Evolutionary conservation across 257 asterid species (phyloP), one percentile per base, ranked within the genome.

Genomic region (Solanum chmielewskii): DNA sequence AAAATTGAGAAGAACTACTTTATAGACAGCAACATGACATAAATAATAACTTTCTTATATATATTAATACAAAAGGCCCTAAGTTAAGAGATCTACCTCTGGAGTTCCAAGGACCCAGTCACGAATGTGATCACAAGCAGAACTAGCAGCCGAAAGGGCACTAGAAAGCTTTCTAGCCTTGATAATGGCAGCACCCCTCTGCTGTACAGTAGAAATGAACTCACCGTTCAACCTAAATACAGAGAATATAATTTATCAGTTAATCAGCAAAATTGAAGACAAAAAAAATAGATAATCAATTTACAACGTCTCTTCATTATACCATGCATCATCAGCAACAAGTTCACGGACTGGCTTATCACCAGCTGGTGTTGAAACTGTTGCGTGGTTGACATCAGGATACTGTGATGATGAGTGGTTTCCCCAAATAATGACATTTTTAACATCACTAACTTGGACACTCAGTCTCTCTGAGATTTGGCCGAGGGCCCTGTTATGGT

Each of bases 31-130:
- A 47, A 47, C 20, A 1, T 18, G 44, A 68, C 4, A 80, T 20
- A 47, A 15, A 76, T 16, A 62, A 56, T 45, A 20, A 21, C 52
- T 25, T 31, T 13, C 3, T n/a, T 31, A 18, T 12, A 18, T 12
- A 18, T 9, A 59, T 3, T 74, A 21, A 37, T 68, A 31, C 15
- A 64, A 59, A 60, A 37, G n/a, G 15, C 12, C 75, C 37, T 44
- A 20, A 16, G 78, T 44, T 41, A 11, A 60, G 71, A 88, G 39
- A 52, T 73, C 41, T 89, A 96, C 99, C 96, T 94, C 98, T 13
- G 97, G 98, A 85, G 99, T 96, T 91, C 99, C 99, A 88, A 96
- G 95, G 78, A 95, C 98, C 99, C 98, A 96, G 83, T 96, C 96
- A 88, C 99, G 99, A 31, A 96, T 96, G 88, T 96, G 98, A 88